Evolutionary conservation across 768 basidiomycete species (phyloP).

Genomic region (Mycena epipterygia): DNA sequence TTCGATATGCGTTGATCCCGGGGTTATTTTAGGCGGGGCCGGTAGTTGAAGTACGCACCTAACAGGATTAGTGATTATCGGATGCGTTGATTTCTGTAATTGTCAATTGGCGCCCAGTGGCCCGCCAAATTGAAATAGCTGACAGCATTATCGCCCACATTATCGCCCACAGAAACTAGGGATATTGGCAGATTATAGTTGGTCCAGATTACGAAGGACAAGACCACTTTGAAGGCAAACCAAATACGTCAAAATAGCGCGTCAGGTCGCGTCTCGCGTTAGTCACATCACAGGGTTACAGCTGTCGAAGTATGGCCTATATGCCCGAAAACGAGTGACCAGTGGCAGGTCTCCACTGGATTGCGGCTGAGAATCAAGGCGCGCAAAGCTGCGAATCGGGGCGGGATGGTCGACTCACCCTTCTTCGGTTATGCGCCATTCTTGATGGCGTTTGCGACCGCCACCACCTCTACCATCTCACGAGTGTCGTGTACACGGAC

Average conservation of each 20-base stretch:
- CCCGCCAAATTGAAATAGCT: too few species aligned
- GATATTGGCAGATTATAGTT: too few species aligned
- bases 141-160: too few species aligned
- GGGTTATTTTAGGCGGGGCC: constrained; percentile 40
- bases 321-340: too few species aligned
- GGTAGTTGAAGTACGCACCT: neutral
- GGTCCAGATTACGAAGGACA: too few species aligned
- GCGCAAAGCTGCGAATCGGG: too few species aligned
- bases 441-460: constrained; percentile 69
- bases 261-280: neutral
- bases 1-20: constrained; percentile 49
- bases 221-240: neutral
- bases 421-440: too few species aligned
- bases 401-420: too few species aligned
- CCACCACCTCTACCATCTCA: constrained; percentile 81
- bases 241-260: neutral
- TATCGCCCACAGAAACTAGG: neutral
- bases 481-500: constrained; percentile 88
- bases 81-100: neutral
- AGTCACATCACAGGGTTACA: neutral
- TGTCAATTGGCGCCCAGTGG: too few species aligned
- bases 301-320: too few species aligned
- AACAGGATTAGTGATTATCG: constrained; percentile 13
- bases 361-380: too few species aligned
- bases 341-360: too few species aligned